These are phyloP conservation scores for Leucosporidium creatinivorum DNA, from an alignment of 768 basidiomycete genomes.

Conservation along the genomic window DNA sequence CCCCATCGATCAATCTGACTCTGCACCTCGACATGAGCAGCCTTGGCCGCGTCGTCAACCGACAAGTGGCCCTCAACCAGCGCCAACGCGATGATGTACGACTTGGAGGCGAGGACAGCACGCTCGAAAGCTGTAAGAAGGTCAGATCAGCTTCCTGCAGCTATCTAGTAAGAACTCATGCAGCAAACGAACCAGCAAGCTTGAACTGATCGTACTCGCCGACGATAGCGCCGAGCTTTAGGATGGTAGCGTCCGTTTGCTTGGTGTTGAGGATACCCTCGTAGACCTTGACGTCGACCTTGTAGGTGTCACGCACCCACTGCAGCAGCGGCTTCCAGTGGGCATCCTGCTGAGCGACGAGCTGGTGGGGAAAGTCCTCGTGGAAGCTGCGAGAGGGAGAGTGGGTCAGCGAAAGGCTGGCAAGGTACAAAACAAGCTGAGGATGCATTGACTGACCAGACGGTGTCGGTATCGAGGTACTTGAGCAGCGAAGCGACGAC, in stretches of 20 bases:
- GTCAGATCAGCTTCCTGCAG: neutral
- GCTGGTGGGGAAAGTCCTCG: constrained; percentile 56
- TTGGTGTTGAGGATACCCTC: constrained; percentile 62
- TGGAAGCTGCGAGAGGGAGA: constrained; percentile 58
- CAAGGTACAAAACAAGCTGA: neutral
- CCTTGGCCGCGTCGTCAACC: constrained; percentile 75
- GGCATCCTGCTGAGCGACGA: constrained; percentile 67
- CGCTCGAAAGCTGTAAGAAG: constrained; percentile 70
- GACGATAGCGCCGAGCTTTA: constrained; percentile 55
- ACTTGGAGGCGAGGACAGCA: constrained; percentile 79
- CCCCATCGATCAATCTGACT: constrained; percentile 98
- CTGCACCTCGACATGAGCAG: constrained; percentile 82
- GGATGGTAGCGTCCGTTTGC: constrained; percentile 64
- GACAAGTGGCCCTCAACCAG: constrained; percentile 67
- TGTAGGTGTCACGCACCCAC: constrained; percentile 65
- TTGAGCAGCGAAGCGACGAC: constrained; percentile 64
- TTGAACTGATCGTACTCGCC: constrained; percentile 69
- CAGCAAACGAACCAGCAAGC: constrained; percentile 63
- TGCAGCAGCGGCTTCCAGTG: constrained; percentile 84
- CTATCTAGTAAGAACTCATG: neutral
- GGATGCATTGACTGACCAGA: constrained; percentile 54
- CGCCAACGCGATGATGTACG: constrained; percentile 78
- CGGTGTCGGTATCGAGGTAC: constrained; percentile 90
- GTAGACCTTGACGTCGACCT: constrained; percentile 60
- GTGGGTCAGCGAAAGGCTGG: neutral